Evolutionary conservation across 306 rosid genomes (phyloP).

Genomic region (Trifolium pratense): DNA sequence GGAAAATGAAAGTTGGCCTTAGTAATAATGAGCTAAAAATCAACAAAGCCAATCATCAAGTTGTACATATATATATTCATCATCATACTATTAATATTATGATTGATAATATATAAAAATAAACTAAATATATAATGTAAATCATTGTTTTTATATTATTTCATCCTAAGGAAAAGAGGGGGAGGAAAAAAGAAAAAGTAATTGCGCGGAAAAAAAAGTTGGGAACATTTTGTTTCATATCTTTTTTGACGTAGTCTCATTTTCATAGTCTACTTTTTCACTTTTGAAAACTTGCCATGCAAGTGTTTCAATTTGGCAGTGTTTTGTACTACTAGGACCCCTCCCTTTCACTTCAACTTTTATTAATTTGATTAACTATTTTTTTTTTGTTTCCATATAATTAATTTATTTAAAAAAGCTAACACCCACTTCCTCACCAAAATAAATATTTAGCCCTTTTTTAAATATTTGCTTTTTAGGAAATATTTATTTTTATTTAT

Average conservation of each 20-base stretch:
- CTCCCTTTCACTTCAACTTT: slow-evolving; percentile 38
- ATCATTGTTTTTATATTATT: slow-evolving; percentile 19
- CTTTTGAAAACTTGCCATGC: slow-evolving; percentile 61
- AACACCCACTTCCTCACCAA: not conserved
- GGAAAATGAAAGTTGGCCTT: not conserved
- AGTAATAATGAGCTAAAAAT: slow-evolving; percentile 23
- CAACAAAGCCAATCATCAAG: slow-evolving; percentile 12
- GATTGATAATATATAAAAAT: not conserved
- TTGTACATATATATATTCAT: not conserved
- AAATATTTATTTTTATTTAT: too few relatives aligned
- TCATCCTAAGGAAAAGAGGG: slow-evolving; percentile 28
- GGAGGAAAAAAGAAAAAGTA: slow-evolving; percentile 2
- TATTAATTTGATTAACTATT: not conserved
- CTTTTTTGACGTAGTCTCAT: slow-evolving; percentile 53
- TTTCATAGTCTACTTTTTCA: slow-evolving; percentile 45
- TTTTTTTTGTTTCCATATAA: not conserved
- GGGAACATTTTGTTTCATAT: slow-evolving; percentile 53
- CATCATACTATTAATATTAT: too few relatives aligned
- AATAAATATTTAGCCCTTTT: not conserved
- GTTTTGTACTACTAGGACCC: slow-evolving; percentile 43
- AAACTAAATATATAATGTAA: slow-evolving; percentile 19
- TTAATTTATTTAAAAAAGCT: slow-evolving; percentile 18
- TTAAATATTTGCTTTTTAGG: not conserved
- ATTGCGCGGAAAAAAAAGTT: slow-evolving; percentile 27
- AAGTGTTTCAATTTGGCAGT: slow-evolving; percentile 49